Base-by-base conservation (phyloP, 2,329 filamentous ascomycete genomes). In the Chrysoporthe cubensis region DNA sequence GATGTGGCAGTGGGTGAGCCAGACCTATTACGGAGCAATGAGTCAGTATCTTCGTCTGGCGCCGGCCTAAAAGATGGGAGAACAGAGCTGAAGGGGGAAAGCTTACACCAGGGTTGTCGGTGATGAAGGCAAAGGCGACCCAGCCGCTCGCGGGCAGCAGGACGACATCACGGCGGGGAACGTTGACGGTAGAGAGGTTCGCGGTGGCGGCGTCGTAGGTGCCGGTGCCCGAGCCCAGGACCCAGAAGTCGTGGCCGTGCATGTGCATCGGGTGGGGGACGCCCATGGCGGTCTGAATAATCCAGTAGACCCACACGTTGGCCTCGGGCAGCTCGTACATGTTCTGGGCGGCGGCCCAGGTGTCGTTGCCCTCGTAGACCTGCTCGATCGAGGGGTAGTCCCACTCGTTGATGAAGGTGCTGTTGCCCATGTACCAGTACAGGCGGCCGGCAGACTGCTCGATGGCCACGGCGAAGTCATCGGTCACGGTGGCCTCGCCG, bases 241-340 rank as follows among this genome's bases (percentile, higher is more conserved):
- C 74, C 70, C 78, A 81, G 74, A 84, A 84, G 64, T 84, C 80
- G 71, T 85, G 83, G 8, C 83, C 83, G 74, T 85, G 83, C 34
- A 85, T 74, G 74, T 85, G 83, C 50, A 21, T 54, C 11, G 82
- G 81, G 71, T 84, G 82, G 77, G 72, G 34, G 76, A 74, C 13
- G 74, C 74, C 37, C 77, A 77, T 48, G 66, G 71, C 71, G 18
- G 68, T 73, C 58, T 73, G 70, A 37, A 76, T 71, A 8, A 75
- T 70, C 66, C 73, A 72, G 59, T 75, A 75, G 42, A 71, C 71
- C 74, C 74, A 76, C 62, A 71, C 34, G 7, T 71, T 67, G n/a
- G 61, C 64, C 21, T 69, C 16, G 8, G 61, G 59, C 48, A 66
- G 54, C 48, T 56, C 26, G 62, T 44, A 37, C 63, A 60, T 4